These are phyloP conservation scores for Colletotrichum sp. DNA, from an alignment of 2,329 filamentous ascomycete species.

Conservation along the genomic window DNA sequence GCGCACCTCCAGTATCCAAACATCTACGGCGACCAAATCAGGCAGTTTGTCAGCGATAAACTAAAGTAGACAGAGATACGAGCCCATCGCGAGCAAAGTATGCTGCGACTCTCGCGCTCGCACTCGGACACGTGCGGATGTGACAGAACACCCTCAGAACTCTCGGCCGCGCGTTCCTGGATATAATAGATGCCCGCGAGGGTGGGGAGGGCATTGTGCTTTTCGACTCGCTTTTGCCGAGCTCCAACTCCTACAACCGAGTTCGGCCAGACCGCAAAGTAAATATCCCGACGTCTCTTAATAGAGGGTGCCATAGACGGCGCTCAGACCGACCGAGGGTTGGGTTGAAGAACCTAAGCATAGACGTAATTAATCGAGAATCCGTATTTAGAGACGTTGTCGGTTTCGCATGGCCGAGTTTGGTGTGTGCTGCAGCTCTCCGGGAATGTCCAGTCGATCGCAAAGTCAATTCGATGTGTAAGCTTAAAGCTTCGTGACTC, in stretches of 20 bases:
- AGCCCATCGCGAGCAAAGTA: not conserved
- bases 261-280: not conserved
- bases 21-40: conserved; percentile 18
- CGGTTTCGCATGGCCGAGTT: not conserved
- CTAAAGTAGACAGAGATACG: not conserved
- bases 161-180: not conserved
- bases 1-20: conserved; percentile 44
- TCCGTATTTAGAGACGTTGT: not conserved
- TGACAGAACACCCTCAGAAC: not conserved
- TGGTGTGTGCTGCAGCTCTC: not conserved
- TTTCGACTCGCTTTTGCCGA: not conserved
- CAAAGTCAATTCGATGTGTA: not conserved
- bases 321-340: not conserved
- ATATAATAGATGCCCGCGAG: not conserved
- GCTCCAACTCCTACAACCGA: not conserved
- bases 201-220: not conserved
- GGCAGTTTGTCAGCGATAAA: conserved; percentile 14
- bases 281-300: not conserved
- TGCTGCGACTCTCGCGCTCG: not conserved
- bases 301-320: not conserved
- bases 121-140: not conserved
- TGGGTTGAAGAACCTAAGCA: not conserved
- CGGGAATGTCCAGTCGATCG: not conserved
- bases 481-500: not conserved
- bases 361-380: not conserved